Percentiles rank a stretch among this genome's conserved stretches.
These are phyloP conservation scores for Colletotrichum salicis DNA, from an alignment of 2,329 filamentous ascomycete species.

Conservation along the genomic window DNA sequence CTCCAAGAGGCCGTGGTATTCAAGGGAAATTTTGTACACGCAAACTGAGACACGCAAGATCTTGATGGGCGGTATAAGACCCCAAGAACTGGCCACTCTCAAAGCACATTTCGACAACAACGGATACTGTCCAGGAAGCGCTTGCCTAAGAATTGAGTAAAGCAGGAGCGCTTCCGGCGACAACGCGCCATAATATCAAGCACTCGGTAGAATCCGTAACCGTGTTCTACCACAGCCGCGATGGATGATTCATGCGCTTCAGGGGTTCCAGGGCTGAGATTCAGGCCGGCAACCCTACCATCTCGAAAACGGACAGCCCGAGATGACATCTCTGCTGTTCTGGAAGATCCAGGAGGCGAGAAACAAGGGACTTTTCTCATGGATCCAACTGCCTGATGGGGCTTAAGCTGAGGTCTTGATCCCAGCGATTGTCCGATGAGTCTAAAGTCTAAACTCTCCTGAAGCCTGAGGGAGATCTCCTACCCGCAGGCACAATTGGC, in stretches of 20 bases:
- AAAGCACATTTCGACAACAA: no score
- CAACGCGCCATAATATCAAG: background rate
- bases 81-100: background rate
- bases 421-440: background rate
- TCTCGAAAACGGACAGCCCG: constrained; percentile 11
- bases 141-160: background rate
- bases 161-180: no score
- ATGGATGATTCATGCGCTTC: constrained; percentile 23
- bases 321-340: background rate
- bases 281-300: constrained; percentile 1
- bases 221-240: background rate
- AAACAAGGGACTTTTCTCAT: background rate
- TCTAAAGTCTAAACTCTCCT: background rate
- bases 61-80: background rate
- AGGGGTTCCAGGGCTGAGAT: constrained; percentile 3
- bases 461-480: background rate
- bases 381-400: background rate
- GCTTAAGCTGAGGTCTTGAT: background rate
- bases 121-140: background rate
- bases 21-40: background rate
- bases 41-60: constrained; percentile 17
- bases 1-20: constrained; percentile 10
- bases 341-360: background rate
- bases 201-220: constrained; percentile 5
- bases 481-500: background rate